Conservation (phyloP, 2,329 filamentous ascomycete species). For the Hypoxylon sp. region DNA sequence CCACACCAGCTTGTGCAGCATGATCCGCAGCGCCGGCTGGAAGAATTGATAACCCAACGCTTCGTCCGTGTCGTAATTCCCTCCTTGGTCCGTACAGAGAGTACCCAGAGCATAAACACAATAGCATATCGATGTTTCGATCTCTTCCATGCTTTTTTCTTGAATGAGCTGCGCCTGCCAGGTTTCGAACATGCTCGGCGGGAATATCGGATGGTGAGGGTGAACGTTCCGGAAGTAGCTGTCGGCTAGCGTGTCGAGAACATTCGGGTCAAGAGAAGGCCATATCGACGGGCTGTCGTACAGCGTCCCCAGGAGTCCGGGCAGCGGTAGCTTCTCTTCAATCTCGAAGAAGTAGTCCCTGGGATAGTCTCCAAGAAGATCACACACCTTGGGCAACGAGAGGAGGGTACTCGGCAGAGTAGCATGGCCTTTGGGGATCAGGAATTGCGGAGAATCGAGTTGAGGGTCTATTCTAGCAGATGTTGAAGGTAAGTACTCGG, state of each 20-base stretch:
- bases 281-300: conserved; percentile 37
- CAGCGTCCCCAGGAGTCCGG: conserved; percentile 42
- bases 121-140: conserved; percentile 48
- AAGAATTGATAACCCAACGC: conserved; percentile 46
- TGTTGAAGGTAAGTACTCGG: conserved; percentile 36
- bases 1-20: conserved; percentile 46
- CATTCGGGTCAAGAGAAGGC: conserved; percentile 41
- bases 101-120: conserved; percentile 49
- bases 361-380: conserved; percentile 46
- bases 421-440: conserved; percentile 49
- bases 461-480: conserved; percentile 35
- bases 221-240: conserved; percentile 49
- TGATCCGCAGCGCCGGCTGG: conserved; percentile 48
- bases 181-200: conserved; percentile 38
- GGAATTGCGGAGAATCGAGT: conserved; percentile 46
- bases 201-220: conserved; percentile 49
- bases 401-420: conserved; percentile 47
- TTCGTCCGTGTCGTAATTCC: conserved; percentile 37
- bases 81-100: conserved; percentile 32
- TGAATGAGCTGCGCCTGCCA: conserved; percentile 44
- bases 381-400: conserved; percentile 45
- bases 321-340: conserved; percentile 46
- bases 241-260: conserved; percentile 40
- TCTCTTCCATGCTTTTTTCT: conserved; percentile 37
- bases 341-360: conserved; percentile 47